Evolutionary conservation across 371 early-diverging fungal genomes (phyloP).

Genomic region (Rhizoclosmatium hyalinum): DNA sequence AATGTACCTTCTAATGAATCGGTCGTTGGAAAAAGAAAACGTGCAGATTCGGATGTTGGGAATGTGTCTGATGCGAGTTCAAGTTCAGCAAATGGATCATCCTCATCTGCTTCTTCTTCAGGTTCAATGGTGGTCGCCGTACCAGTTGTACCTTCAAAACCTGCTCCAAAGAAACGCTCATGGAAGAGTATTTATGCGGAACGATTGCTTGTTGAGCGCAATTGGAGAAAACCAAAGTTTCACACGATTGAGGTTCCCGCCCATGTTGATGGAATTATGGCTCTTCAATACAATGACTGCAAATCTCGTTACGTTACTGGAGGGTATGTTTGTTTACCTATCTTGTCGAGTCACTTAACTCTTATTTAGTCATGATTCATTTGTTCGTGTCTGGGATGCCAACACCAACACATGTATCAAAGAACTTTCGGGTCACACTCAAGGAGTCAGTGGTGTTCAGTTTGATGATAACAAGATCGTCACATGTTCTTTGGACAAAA

Average conservation of each 20-base stretch:
- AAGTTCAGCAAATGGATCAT: not conserved
- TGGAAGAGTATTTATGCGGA: slow-evolving; percentile 56
- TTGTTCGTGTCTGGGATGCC: slow-evolving; percentile 84
- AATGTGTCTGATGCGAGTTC: not conserved
- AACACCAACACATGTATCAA: slow-evolving; percentile 68
- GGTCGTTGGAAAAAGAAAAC: slow-evolving; percentile 17
- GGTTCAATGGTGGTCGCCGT: not conserved
- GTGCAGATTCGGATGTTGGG: slow-evolving; percentile 9
- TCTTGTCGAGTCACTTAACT: slow-evolving; percentile 73
- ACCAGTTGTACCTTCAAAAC: not conserved
- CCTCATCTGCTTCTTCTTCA: not conserved
- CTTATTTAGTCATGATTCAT: slow-evolving; percentile 71
- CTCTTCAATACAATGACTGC: slow-evolving; percentile 83
- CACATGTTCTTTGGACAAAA: slow-evolving; percentile 87
- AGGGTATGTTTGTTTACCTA: slow-evolving; percentile 63
- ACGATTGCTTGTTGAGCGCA: slow-evolving; percentile 49
- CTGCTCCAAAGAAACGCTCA: slow-evolving; percentile 11
- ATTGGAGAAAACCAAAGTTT: slow-evolving; percentile 49
- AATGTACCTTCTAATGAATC: too few relatives aligned
- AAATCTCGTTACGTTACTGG: slow-evolving; percentile 78
- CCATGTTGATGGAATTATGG: slow-evolving; percentile 88
- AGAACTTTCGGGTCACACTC: slow-evolving; percentile 82
- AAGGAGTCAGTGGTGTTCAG: slow-evolving; percentile 89
- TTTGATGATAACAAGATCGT: slow-evolving; percentile 82
- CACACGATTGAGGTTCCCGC: slow-evolving; percentile 55